Percentiles rank a stretch among this genome's conserved stretches.
phyloP scores from a whole-genome alignment of 2,329 filamentous ascomycete genomes.

The Fusarium graminum region DNA sequence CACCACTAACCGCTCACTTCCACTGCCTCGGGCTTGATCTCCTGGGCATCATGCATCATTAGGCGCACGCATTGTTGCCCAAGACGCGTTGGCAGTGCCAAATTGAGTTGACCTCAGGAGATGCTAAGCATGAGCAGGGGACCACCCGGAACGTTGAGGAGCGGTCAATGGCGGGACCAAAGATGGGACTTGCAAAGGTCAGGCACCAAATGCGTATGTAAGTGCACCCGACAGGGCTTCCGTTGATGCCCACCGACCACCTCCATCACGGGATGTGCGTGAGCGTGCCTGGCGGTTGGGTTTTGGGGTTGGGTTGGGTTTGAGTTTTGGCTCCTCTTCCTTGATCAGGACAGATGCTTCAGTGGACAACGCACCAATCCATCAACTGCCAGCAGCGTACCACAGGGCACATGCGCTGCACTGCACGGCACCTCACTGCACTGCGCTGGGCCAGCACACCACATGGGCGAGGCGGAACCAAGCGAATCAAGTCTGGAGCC shows the following conservation, averaged over 20 bases:
- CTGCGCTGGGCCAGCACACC: slow-evolving; percentile 4
- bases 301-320: slow-evolving; percentile 12
- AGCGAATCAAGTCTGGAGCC: slow-evolving; percentile 20
- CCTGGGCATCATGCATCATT: slow-evolving; percentile 50
- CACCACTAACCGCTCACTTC: slow-evolving; percentile 6
- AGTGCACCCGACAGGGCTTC: slow-evolving; percentile 47
- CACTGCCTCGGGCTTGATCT: slow-evolving; percentile 41
- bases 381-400: slow-evolving; percentile 21
- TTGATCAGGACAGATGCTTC: slow-evolving; percentile 16
- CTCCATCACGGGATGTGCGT: slow-evolving; percentile 35
- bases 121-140: slow-evolving; percentile 51
- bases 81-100: slow-evolving; percentile 49
- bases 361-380: slow-evolving; percentile 34
- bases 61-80: slow-evolving; percentile 54
- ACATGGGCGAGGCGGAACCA: slow-evolving; percentile 25
- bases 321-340: slow-evolving; percentile 15
- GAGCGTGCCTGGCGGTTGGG: slow-evolving; percentile 35
- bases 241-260: slow-evolving; percentile 50
- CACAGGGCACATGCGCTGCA: slow-evolving; percentile 11
- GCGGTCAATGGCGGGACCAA: slow-evolving; percentile 51
- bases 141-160: slow-evolving; percentile 52
- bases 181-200: slow-evolving; percentile 41
- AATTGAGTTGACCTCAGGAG: slow-evolving; percentile 48
- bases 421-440: slow-evolving; percentile 7
- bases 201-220: slow-evolving; percentile 50